These are phyloP conservation scores for Aspergillus niger DNA, from an alignment of 2,329 filamentous ascomycete species.

Conservation along the genomic window DNA sequence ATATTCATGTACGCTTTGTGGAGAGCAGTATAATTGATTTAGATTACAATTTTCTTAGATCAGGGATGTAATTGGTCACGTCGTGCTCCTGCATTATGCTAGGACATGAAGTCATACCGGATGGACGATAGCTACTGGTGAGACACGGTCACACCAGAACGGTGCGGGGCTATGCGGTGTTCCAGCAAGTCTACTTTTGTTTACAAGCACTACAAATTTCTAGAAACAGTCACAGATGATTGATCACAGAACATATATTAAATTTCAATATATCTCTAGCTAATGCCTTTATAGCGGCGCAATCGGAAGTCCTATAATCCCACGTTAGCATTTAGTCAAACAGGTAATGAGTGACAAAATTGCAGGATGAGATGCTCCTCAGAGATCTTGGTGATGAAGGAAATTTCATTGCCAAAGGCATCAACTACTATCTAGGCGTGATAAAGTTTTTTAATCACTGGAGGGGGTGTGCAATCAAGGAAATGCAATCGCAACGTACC, in stretches of 20 bases:
- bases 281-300: not conserved
- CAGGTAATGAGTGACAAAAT: slow-evolving; percentile 17
- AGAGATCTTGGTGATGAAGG: slow-evolving; percentile 69
- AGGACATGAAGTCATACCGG: too few relatives aligned
- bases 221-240: not conserved
- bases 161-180: too few relatives aligned
- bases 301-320: slow-evolving; percentile 1
- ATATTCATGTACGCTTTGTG: slow-evolving; percentile 6
- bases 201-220: not conserved
- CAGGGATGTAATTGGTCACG: too few relatives aligned
- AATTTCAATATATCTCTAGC: not conserved
- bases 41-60: not conserved
- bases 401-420: slow-evolving; percentile 60
- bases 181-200: too few relatives aligned
- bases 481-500: slow-evolving; percentile 29
- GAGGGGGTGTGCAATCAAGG: slow-evolving; percentile 36
- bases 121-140: too few relatives aligned
- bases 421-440: slow-evolving; percentile 70
- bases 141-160: too few relatives aligned
- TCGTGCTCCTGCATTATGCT: not conserved
- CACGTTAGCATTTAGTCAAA: slow-evolving; percentile 27
- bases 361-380: slow-evolving; percentile 47
- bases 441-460: slow-evolving; percentile 65
- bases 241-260: not conserved
- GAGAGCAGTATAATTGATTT: not conserved